Conservation (phyloP, 139 green algal species). For the Axilococcus clingmanii region DNA sequence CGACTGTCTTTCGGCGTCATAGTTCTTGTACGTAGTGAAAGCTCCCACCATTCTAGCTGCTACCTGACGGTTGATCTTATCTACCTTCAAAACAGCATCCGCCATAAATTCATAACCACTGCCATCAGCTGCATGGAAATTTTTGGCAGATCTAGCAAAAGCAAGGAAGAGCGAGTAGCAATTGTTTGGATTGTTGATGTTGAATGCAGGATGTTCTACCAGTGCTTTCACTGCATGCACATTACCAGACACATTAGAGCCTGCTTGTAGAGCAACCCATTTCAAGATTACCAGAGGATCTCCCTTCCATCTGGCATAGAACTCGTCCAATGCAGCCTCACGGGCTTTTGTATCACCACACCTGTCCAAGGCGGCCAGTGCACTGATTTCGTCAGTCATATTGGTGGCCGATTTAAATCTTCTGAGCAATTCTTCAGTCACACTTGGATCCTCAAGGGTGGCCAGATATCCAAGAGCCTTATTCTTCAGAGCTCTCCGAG, state of each 20-base stretch:
- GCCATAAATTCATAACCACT: conserved; percentile 89
- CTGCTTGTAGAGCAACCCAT: conserved; percentile 76
- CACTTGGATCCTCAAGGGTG: conserved; percentile 47
- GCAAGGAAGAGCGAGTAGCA: conserved; percentile 65
- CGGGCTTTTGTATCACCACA: conserved; percentile 20
- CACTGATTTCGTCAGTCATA: conserved; percentile 94
- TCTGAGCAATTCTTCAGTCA: conserved; percentile 45
- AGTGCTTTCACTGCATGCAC: conserved; percentile 56
- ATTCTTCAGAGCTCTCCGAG: conserved; percentile 74
- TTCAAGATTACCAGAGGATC: conserved; percentile 89
- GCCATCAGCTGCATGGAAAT: conserved; percentile 94
- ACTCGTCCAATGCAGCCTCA: conserved; percentile 48
- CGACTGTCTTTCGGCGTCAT: conserved; percentile 67
- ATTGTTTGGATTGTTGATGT: conserved; percentile 92
- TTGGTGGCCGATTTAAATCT: conserved; percentile 71
- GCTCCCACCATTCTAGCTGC: conserved; percentile 66
- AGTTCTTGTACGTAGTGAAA: conserved; percentile 82
- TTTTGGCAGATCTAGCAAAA: conserved; percentile 68
- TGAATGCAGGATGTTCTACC: conserved; percentile 73
- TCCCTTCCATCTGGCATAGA: conserved; percentile 76
- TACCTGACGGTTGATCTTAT: conserved; percentile 84
- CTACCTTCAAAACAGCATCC: conserved; percentile 66
- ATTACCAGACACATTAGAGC: conserved; percentile 68
- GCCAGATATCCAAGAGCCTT: conserved; percentile 64
- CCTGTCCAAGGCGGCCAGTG: conserved; percentile 58